Conservation (phyloP, 2,329 filamentous ascomycete genomes). For the Mycocentrospora acerina region DNA sequence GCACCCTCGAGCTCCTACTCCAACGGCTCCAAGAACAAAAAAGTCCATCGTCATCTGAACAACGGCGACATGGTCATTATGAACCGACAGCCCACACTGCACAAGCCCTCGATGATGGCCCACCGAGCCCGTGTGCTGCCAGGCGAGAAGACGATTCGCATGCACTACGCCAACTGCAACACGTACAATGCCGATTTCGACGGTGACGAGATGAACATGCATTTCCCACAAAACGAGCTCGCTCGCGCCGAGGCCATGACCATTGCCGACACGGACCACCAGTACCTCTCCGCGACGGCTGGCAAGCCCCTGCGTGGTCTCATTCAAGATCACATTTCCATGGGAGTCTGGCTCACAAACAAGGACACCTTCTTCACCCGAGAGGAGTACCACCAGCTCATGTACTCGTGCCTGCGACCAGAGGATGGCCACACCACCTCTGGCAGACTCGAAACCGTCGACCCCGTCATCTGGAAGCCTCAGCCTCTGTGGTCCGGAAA, state of each 20-base stretch:
- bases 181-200: constrained; percentile 99
- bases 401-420: constrained; percentile 86
- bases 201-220: constrained; percentile 99
- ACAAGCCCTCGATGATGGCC: constrained; percentile 99
- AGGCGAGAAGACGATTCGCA: constrained; percentile 95
- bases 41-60: constrained; percentile 92
- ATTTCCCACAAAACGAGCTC: constrained; percentile 96
- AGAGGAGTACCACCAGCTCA: constrained; percentile 87
- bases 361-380: constrained; percentile 88
- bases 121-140: constrained; percentile 89
- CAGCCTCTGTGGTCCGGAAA: constrained; percentile 89
- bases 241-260: constrained; percentile 89
- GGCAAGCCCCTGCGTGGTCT: constrained; percentile 92
- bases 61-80: constrained; percentile 97
- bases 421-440: constrained; percentile 86
- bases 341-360: constrained; percentile 86
- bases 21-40: constrained; percentile 83
- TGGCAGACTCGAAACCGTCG: constrained; percentile 77
- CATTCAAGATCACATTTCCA: constrained; percentile 97
- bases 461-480: constrained; percentile 81
- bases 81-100: constrained; percentile 96
- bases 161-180: constrained; percentile 99
- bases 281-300: constrained; percentile 91
- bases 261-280: constrained; percentile 94
- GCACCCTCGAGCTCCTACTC: constrained; percentile 76